These are phyloP conservation scores for Bretschneidera sinensis DNA, from an alignment of 345 rosid species.

Conservation along the genomic window DNA sequence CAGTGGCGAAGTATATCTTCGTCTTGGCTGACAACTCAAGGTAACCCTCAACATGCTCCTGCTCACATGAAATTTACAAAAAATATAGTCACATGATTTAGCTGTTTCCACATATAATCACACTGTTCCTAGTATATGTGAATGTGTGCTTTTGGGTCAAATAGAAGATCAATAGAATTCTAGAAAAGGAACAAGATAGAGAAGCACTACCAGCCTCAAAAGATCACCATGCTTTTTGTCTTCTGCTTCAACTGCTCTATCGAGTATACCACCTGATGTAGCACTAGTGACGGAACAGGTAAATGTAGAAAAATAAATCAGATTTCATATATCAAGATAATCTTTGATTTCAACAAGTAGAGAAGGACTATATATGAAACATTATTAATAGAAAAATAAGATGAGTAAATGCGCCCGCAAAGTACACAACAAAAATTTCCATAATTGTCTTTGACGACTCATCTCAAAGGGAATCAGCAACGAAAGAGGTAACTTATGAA, in stretches of 20 bases:
- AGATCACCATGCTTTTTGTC: slow-evolving; percentile 89
- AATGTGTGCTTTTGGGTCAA: background rate
- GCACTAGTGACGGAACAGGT: slow-evolving; percentile 43
- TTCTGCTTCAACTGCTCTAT: slow-evolving; percentile 95
- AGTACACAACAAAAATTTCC: background rate
- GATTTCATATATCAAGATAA: too few relatives aligned
- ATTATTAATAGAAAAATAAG: background rate
- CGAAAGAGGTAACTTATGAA: too few relatives aligned
- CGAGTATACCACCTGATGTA: slow-evolving; percentile 91
- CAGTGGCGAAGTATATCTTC: slow-evolving; percentile 76
- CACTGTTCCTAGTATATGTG: too few relatives aligned
- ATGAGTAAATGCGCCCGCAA: background rate
- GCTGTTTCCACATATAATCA: too few relatives aligned
- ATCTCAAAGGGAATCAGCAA: too few relatives aligned
- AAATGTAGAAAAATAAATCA: slow-evolving; percentile 1
- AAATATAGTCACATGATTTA: background rate
- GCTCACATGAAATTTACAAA: slow-evolving; percentile 22
- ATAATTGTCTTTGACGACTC: background rate
- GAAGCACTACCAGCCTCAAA: slow-evolving; percentile 74
- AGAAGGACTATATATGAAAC: too few relatives aligned
- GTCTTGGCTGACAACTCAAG: slow-evolving; percentile 97
- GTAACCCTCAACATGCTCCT: slow-evolving; percentile 98
- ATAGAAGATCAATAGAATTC: slow-evolving; percentile 12
- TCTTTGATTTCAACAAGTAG: too few relatives aligned
- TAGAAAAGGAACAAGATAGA: slow-evolving; percentile 5